These are phyloP conservation scores for Gillenia trifoliata DNA, from an alignment of 306 rosid species.

Conservation along the genomic window DNA sequence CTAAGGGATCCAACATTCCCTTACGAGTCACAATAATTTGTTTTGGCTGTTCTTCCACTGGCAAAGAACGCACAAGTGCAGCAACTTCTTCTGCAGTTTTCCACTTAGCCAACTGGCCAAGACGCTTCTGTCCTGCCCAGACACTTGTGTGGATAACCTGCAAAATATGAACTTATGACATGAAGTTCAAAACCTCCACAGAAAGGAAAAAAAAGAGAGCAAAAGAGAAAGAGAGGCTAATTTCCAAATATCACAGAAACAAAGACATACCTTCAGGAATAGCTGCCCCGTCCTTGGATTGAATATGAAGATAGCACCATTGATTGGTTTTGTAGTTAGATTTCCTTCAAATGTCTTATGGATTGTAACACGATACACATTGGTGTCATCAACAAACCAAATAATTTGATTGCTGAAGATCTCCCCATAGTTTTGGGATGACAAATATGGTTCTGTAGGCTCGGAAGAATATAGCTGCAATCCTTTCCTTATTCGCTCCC, in stretches of 20 bases:
- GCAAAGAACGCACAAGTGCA: constrained; percentile 95
- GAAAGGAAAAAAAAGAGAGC: neutral
- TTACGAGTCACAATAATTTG: constrained; percentile 98
- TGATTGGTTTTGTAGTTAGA: constrained; percentile 96
- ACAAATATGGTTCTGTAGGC: constrained; percentile 97
- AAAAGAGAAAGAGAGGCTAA: neutral
- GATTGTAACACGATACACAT: constrained; percentile 96
- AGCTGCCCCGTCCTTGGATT: constrained; percentile 98
- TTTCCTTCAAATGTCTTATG: constrained; percentile 99
- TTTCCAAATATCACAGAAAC: neutral
- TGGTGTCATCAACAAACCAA: constrained; percentile 99
- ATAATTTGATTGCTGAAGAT: constrained; percentile 97
- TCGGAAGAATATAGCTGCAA: constrained; percentile 96
- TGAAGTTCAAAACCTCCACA: constrained; percentile 4
- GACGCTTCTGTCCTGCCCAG: constrained; percentile 99
- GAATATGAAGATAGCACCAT: constrained; percentile 95
- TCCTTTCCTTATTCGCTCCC: constrained; percentile 98
- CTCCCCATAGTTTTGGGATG: constrained; percentile 98
- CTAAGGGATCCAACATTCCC: constrained; percentile 98
- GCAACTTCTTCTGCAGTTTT: constrained; percentile 99
- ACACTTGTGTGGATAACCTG: constrained; percentile 99
- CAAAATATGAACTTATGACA: constrained; percentile 18
- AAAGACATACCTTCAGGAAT: constrained; percentile 70
- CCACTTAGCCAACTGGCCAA: constrained; percentile 99
- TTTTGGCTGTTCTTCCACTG: constrained; percentile 98